Percentiles rank a stretch among this genome's conserved stretches.
Evolutionary conservation across 352 stramenopile genomes (phyloP).

Genomic region (Phytophthora pistaciae): DNA sequence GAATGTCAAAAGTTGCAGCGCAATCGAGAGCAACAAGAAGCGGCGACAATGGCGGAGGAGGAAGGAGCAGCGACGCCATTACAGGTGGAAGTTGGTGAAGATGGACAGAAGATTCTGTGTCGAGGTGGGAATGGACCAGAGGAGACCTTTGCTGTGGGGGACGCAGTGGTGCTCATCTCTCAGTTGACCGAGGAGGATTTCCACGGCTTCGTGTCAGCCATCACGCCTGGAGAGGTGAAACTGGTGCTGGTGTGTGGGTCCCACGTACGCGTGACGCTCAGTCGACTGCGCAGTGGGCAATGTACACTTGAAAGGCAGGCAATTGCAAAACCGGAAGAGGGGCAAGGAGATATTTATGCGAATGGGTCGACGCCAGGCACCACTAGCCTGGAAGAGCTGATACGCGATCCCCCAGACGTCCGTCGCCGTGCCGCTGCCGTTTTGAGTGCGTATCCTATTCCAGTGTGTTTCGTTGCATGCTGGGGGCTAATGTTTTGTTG

Average conservation of each 20-base stretch:
- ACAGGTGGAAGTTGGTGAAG: slow-evolving; percentile 14
- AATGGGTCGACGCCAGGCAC: neutral
- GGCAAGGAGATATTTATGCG: neutral
- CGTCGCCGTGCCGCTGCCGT: slow-evolving; percentile 35
- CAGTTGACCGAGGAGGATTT: slow-evolving; percentile 69
- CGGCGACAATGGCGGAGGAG: slow-evolving; percentile 6
- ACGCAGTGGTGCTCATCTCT: slow-evolving; percentile 65
- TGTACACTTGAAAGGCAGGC: slow-evolving; percentile 57
- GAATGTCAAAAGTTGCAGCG: slow-evolving; percentile 34
- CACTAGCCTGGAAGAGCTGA: slow-evolving; percentile 26
- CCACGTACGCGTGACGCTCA: slow-evolving; percentile 35
- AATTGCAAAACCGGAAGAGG: slow-evolving; percentile 10
- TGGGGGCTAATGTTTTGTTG: neutral
- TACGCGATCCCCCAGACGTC: slow-evolving; percentile 40
- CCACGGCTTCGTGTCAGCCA: slow-evolving; percentile 54
- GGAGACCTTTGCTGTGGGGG: slow-evolving; percentile 49
- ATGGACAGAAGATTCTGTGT: slow-evolving; percentile 24
- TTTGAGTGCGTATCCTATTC: slow-evolving; percentile 32
- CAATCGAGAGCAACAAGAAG: slow-evolving; percentile 27
- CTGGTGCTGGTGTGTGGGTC: slow-evolving; percentile 68
- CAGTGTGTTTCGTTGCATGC: neutral
- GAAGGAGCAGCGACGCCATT: slow-evolving; percentile 1
- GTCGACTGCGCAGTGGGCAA: slow-evolving; percentile 43
- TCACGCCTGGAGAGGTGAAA: slow-evolving; percentile 46
- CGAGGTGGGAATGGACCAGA: slow-evolving; percentile 3